A percentile compares a stretch with the other conserved stretches of the same genome.
Evolutionary conservation across 257 asterid genomes (phyloP).

Genomic region (Cordia subcordata): DNA sequence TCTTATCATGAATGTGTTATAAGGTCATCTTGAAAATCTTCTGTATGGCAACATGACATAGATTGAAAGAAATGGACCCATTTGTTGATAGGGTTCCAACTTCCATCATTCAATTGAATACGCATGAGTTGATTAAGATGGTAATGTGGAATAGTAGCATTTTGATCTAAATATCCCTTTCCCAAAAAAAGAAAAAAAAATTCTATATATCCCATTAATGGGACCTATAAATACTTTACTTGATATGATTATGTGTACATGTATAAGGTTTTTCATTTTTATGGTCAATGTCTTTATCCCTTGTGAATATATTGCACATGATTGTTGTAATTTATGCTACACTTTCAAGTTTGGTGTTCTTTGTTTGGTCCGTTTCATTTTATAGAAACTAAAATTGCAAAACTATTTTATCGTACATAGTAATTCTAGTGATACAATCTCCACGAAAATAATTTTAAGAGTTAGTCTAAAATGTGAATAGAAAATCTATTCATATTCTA

Average conservation of each 20-base stretch:
- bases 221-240: not conserved
- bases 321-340: slow-evolving; percentile 16
- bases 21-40: not conserved
- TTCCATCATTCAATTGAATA: slow-evolving; percentile 11
- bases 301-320: no score
- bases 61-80: not conserved
- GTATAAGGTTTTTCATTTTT: slow-evolving; percentile 14
- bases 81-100: not conserved
- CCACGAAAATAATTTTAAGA: no score
- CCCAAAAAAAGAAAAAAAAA: no score
- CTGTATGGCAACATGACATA: not conserved
- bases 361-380: slow-evolving; percentile 16
- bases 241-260: slow-evolving; percentile 12
- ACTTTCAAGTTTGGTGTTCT: slow-evolving; percentile 9
- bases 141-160: not conserved
- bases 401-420: not conserved
- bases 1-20: not conserved
- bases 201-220: no score
- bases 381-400: not conserved
- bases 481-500: no score
- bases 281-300: slow-evolving; percentile 44
- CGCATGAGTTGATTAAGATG: not conserved
- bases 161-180: slow-evolving; percentile 1
- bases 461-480: no score
- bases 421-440: no score